These are phyloP conservation scores for Tylopilus rubrobrunneus DNA, from an alignment of 768 basidiomycete genomes.

Conservation along the genomic window DNA sequence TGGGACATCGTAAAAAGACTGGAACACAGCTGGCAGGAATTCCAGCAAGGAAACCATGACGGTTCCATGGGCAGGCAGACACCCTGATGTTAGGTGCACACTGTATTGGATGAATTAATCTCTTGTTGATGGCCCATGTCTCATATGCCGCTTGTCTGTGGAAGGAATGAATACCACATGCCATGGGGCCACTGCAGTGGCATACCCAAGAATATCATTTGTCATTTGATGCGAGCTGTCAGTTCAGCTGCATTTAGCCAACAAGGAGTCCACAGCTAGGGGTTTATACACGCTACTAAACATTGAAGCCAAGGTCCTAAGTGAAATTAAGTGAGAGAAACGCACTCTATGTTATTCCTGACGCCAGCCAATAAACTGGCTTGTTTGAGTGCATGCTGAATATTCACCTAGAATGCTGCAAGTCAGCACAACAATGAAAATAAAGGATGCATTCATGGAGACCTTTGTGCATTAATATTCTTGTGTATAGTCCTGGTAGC, in stretches of 20 bases:
- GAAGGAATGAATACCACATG: not conserved
- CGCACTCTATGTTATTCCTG: conserved; percentile 93
- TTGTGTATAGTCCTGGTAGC: conserved; percentile 80
- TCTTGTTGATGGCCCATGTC: conserved; percentile 49
- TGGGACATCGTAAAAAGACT: conserved; percentile 69
- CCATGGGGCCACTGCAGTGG: conserved; percentile 1
- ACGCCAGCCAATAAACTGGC: conserved; percentile 87
- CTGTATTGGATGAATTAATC: not conserved
- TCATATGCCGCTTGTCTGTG: conserved; percentile 94
- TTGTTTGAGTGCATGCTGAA: conserved; percentile 78
- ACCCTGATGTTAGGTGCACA: not conserved
- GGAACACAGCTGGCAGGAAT: conserved; percentile 68
- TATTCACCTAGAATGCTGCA: conserved; percentile 53
- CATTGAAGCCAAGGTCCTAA: not conserved
- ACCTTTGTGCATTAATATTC: conserved; percentile 89
- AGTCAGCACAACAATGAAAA: not conserved
- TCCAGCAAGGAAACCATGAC: conserved; percentile 47
- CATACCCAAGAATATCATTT: conserved; percentile 84
- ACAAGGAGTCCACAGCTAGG: conserved; percentile 80
- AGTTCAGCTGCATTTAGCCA: conserved; percentile 84
- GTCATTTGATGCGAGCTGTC: conserved; percentile 95
- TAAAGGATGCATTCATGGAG: not conserved
- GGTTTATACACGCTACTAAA: conserved; percentile 80
- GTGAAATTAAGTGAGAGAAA: conserved; percentile 1
- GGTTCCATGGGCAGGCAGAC: not conserved